Evolutionary conservation across 331 rosid genomes (phyloP).

Genomic region (Dryas integrifolia): DNA sequence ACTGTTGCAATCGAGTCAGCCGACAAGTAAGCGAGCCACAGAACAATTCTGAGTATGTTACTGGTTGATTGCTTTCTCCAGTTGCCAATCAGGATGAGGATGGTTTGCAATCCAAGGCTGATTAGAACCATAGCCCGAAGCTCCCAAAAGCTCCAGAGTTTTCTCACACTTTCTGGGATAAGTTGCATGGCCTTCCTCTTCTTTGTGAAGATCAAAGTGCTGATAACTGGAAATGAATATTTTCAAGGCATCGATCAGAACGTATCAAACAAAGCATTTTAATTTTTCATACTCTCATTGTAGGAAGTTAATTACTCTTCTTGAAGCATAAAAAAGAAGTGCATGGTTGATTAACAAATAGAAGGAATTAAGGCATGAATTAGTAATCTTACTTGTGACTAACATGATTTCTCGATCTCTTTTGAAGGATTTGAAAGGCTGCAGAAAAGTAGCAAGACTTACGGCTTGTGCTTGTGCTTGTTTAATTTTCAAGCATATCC

Average conservation of each 20-base stretch:
- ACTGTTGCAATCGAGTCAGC: slow-evolving; percentile 22
- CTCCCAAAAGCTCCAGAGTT: slow-evolving; percentile 21
- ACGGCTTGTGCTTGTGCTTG: not conserved
- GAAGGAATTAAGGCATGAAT: not conserved
- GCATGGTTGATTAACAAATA: too few species aligned
- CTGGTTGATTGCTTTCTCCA: slow-evolving; percentile 6
- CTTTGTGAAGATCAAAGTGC: slow-evolving; percentile 2
- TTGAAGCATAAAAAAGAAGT: too few species aligned
- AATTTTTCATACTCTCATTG: too few species aligned
- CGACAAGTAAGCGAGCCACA: slow-evolving; percentile 26
- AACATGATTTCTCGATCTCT: not conserved
- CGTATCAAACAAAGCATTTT: too few species aligned
- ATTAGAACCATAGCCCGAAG: not conserved
- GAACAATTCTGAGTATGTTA: not conserved
- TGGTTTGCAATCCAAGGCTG: slow-evolving; percentile 21
- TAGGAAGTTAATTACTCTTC: too few species aligned
- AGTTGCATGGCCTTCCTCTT: not conserved
- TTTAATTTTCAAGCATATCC: not conserved
- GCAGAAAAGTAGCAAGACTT: not conserved
- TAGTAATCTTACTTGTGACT: not conserved
- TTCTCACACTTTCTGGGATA: slow-evolving; percentile 6
- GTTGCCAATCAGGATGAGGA: slow-evolving; percentile 9
- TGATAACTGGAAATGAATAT: not conserved
- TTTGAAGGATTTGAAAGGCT: not conserved
- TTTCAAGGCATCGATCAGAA: too few species aligned